These are phyloP conservation scores for Mortierella hygrophila DNA, from an alignment of 192 early-diverging fungal genomes.

Conservation along the genomic window DNA sequence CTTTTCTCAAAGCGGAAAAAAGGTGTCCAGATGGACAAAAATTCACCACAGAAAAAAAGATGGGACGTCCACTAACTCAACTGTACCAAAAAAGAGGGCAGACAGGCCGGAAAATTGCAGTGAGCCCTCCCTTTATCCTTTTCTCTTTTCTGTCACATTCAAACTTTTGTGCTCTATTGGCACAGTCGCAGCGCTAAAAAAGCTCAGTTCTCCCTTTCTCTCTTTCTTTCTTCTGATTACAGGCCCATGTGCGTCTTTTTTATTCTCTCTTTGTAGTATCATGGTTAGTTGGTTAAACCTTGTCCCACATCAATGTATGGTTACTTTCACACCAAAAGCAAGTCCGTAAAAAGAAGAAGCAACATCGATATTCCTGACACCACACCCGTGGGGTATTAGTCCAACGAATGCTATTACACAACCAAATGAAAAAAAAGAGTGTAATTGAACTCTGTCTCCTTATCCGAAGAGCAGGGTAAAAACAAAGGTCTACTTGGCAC, in stretches of 20 bases:
- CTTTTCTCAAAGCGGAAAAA: conserved; percentile 11
- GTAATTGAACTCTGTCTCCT: background rate
- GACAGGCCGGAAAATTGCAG: conserved; percentile 1
- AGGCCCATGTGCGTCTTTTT: background rate
- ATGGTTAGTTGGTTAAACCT: background rate
- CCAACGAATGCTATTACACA: background rate
- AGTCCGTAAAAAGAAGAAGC: background rate
- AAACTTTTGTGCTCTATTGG: background rate
- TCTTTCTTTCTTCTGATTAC: background rate
- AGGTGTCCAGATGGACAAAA: background rate
- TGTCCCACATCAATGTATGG: background rate
- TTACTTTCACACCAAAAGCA: background rate
- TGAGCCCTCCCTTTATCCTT: background rate
- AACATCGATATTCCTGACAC: background rate
- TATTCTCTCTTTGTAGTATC: background rate
- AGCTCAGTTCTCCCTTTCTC: conserved; percentile 3
- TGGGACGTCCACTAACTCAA: too few species aligned
- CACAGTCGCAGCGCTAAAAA: background rate
- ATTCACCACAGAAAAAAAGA: background rate
- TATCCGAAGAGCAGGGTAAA: background rate
- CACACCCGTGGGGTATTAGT: background rate
- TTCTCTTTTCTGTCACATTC: background rate
- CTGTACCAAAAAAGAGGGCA: background rate
- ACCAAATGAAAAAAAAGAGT: background rate
- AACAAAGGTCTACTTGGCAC: background rate